Base-by-base conservation (phyloP, 1,284 basidiomycete genomes). In the Boletus semigastroideus region DNA sequence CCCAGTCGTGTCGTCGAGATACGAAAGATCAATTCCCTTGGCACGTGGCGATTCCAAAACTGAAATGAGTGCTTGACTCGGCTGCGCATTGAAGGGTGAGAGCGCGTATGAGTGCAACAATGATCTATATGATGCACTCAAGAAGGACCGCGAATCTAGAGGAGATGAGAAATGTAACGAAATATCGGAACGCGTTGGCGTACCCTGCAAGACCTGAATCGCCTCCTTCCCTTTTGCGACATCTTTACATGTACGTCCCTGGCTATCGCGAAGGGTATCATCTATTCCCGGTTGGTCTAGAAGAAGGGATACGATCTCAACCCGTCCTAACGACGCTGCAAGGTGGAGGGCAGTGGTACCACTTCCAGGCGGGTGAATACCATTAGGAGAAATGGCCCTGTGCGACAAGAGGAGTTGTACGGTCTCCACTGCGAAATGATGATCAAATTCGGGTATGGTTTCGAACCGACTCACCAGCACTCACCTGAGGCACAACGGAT, bases 281-380 rank as follows among this genome's bases (percentile, higher is more conserved):
- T 98, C 85, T 46, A 94, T 86, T 5, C 73, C 78, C 0, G 88
- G 84, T 61, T 94, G 88, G 48, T 88, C 86, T 4, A 95, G 75
- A 2, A 94, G 73, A 8, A 92, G 65, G 51, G 77, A 78, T 16
- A 93, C 86, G 10, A 92, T 82, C 54, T 98, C 95, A 3, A 79
- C 72, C 34, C 95, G 78, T 5, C 90, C 90, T 2, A 94, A 77
- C 1, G 87, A 85, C 0, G 90, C 85, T 0, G 94, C 94, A 10
- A 98, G 79, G 67, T 98, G 95, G 0, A 98, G 78, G 0, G 94
- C 79, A 0, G 94, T 94, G 7, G 87, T 90, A 3, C 86, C 85
- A 0, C 87, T 86, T 2, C 78, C 82, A 0, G 82, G 78, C 0
- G 86, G 83, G 52, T 91, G 78, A 16, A 87, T 68, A 13, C 87